Conservation (phyloP, 2,329 filamentous ascomycete genomes). For the Bipolaris zeicola region DNA sequence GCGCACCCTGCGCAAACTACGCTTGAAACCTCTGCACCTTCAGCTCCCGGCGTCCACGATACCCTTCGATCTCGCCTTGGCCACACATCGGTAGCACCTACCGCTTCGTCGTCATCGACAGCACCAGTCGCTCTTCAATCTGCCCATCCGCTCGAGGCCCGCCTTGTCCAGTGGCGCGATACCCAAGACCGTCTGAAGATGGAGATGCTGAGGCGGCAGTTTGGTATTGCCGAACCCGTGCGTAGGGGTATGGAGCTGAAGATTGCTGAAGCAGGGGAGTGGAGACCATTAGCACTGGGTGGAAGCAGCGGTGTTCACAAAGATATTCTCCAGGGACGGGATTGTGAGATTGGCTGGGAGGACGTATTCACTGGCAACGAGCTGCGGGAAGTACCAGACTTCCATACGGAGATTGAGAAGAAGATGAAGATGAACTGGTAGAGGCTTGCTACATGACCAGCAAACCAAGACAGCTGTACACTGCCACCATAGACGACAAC, state of each 20-base stretch:
- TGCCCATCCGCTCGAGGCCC: slow-evolving; percentile 87
- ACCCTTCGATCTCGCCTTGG: slow-evolving; percentile 84
- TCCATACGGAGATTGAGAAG: slow-evolving; percentile 94
- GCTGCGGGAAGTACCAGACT: slow-evolving; percentile 68
- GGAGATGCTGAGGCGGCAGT: slow-evolving; percentile 83
- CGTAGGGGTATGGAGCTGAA: slow-evolving; percentile 93
- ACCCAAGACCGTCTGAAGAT: slow-evolving; percentile 89
- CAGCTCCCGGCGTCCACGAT: slow-evolving; percentile 91
- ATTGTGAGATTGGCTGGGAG: slow-evolving; percentile 85
- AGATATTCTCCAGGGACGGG: slow-evolving; percentile 83
- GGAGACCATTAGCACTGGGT: slow-evolving; percentile 74
- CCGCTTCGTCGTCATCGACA: slow-evolving; percentile 27
- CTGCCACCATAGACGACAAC: neutral
- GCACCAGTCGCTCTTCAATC: slow-evolving; percentile 60
- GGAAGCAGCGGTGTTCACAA: slow-evolving; percentile 76
- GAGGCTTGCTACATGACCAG: slow-evolving; percentile 4
- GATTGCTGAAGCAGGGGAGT: slow-evolving; percentile 80
- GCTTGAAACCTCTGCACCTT: slow-evolving; percentile 71
- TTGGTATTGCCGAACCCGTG: slow-evolving; percentile 91
- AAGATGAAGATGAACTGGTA: slow-evolving; percentile 78
- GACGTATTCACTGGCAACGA: slow-evolving; percentile 85
- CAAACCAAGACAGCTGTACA: neutral
- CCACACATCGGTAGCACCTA: slow-evolving; percentile 52
- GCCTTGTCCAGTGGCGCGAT: slow-evolving; percentile 85
- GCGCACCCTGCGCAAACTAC: slow-evolving; percentile 63